Percentiles rank a stretch among this genome's conserved stretches.
Conservation (phyloP, 345 rosid genomes). For the Lenwebbia sp. region DNA sequence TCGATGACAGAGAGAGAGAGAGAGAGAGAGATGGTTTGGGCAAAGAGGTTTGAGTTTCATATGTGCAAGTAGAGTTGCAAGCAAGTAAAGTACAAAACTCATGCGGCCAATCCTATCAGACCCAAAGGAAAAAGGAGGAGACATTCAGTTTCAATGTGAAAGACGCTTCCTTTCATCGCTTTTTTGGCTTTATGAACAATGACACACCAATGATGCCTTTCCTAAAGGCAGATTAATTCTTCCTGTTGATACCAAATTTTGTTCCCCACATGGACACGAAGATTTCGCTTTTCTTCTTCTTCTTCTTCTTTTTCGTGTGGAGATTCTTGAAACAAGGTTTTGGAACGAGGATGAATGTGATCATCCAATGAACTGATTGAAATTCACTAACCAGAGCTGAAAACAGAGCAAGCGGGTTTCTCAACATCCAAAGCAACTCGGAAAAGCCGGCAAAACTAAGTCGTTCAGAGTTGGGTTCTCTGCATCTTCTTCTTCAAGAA, state of each 20-base stretch:
- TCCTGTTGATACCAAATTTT: not conserved
- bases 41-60: not conserved
- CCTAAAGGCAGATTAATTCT: not conserved
- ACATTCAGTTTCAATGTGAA: not conserved
- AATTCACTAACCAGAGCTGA: not conserved
- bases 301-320: not conserved
- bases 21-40: conserved; percentile 1
- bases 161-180: not conserved
- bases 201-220: not conserved
- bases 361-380: not conserved
- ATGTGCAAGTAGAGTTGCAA: not conserved
- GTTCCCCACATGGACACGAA: not conserved
- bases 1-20: not conserved
- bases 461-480: not conserved
- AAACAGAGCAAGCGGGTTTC: not conserved
- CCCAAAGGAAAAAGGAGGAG: not conserved
- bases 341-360: not conserved
- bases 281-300: not conserved
- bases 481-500: not conserved
- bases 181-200: not conserved
- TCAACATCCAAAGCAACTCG: not conserved
- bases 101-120: not conserved
- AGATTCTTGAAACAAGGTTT: not conserved
- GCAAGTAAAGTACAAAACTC: not conserved
- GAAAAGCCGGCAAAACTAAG: not conserved